A percentile compares a stretch with the other conserved stretches of the same genome.
phyloP scores from a whole-genome alignment of 257 asterid genomes.

The Agastache rugosa region DNA sequence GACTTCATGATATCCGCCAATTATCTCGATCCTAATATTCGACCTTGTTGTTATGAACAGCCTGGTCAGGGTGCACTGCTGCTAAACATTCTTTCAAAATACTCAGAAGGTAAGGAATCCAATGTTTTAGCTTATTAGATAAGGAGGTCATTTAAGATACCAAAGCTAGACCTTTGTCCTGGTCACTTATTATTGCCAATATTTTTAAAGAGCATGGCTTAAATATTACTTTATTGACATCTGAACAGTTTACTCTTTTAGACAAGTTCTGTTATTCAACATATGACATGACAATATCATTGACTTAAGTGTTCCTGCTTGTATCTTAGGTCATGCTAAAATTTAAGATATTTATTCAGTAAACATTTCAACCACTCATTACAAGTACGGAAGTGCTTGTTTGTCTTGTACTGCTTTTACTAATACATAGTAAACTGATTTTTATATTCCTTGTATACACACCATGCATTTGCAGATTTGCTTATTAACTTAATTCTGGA shows the following conservation, averaged over 20 bases:
- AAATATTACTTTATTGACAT: constrained; percentile 15
- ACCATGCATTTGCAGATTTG: not conserved
- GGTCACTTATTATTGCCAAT: not conserved
- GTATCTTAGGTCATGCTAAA: constrained; percentile 15
- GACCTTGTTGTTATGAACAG: constrained; percentile 48
- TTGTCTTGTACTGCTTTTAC: not conserved
- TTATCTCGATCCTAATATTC: constrained; percentile 24
- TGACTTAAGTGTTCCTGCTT: constrained; percentile 3
- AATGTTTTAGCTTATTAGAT: not conserved
- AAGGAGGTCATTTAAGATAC: not conserved
- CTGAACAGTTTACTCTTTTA: not conserved
- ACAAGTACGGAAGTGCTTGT: constrained; percentile 5
- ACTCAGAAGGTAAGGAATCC: constrained; percentile 67
- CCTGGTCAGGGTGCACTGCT: constrained; percentile 97
- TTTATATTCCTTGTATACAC: too few relatives aligned
- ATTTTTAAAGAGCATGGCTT: not conserved
- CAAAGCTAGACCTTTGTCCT: not conserved
- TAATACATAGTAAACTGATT: too few relatives aligned
- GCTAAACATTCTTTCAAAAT: constrained; percentile 91
- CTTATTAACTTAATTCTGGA: not conserved
- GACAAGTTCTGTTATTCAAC: not conserved
- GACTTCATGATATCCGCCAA: constrained; percentile 1
- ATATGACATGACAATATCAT: not conserved
- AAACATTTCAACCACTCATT: not conserved
- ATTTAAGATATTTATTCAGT: not conserved